phyloP scores from a whole-genome alignment of 768 basidiomycete species.

The Artomyces pyxidatus region DNA sequence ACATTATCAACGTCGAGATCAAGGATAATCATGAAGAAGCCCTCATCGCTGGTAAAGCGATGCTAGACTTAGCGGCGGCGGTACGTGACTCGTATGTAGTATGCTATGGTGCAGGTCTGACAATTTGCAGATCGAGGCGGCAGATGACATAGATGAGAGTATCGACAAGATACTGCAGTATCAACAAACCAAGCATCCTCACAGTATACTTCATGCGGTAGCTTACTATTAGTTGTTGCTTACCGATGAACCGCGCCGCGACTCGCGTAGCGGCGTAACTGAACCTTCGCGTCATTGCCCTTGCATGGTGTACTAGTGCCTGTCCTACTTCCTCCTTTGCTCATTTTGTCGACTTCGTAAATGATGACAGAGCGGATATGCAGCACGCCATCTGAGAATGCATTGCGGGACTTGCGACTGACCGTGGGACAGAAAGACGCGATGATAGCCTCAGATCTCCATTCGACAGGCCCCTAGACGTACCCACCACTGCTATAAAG shows the following conservation, averaged over 20 bases:
- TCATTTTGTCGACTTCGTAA: no score
- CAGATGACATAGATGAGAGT: slow-evolving; percentile 83
- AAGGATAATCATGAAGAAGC: slow-evolving; percentile 99
- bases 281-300: no score
- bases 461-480: not conserved
- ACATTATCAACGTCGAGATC: slow-evolving; percentile 96
- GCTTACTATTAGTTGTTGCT: slow-evolving; percentile 64
- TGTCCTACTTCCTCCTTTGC: no score
- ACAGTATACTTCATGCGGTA: slow-evolving; percentile 84
- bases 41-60: slow-evolving; percentile 89
- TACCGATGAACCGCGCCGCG: no score
- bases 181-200: slow-evolving; percentile 89
- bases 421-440: slow-evolving; percentile 61
- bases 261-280: no score
- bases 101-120: not conserved
- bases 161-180: slow-evolving; percentile 79
- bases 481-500: no score
- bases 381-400: not conserved
- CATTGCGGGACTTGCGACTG: not conserved
- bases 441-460: slow-evolving; percentile 27
- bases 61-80: slow-evolving; percentile 83
- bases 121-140: slow-evolving; percentile 65
- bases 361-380: no score
- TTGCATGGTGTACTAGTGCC: no score
- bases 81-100: slow-evolving; percentile 40